Conservation (phyloP, 192 early-diverging fungal species). For the Thamnidium elegans region DNA sequence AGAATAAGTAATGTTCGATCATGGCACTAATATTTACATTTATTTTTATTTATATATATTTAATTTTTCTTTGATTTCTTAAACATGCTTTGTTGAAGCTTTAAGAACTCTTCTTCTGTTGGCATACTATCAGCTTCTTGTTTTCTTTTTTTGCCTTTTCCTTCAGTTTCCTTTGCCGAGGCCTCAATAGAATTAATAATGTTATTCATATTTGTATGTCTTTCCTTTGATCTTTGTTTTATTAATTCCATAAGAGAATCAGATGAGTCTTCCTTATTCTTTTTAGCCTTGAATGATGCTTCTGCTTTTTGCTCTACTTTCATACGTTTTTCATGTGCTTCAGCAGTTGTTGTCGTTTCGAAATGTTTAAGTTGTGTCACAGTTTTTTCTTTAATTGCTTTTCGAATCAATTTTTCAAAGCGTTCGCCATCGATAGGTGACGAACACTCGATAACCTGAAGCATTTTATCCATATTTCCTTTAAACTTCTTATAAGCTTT, state of each 20-base stretch:
- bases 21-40: too few relatives aligned
- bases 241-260: conserved; percentile 56
- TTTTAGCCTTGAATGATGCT: conserved; percentile 15
- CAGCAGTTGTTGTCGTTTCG: conserved; percentile 47
- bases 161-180: too few relatives aligned
- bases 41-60: too few relatives aligned
- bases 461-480: conserved; percentile 71
- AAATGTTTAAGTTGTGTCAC: conserved; percentile 52
- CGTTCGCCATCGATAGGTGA: conserved; percentile 63
- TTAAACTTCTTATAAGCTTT: conserved; percentile 59
- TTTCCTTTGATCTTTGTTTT: conserved; percentile 42
- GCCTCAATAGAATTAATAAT: conserved; percentile 55
- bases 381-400: conserved; percentile 57
- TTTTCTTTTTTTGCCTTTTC: too few relatives aligned
- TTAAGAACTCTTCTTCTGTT: too few relatives aligned
- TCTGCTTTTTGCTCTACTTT: conserved; percentile 57
- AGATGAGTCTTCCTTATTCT: conserved; percentile 37
- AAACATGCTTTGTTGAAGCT: too few relatives aligned
- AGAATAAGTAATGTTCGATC: too few relatives aligned
- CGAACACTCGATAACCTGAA: conserved; percentile 57
- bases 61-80: too few relatives aligned
- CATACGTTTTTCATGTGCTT: conserved; percentile 48
- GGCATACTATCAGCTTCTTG: too few relatives aligned
- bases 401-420: conserved; percentile 59
- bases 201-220: conserved; percentile 55